Evolutionary conservation across 768 basidiomycete genomes (phyloP).

Genomic region (Suillus fuscotomentosus): DNA sequence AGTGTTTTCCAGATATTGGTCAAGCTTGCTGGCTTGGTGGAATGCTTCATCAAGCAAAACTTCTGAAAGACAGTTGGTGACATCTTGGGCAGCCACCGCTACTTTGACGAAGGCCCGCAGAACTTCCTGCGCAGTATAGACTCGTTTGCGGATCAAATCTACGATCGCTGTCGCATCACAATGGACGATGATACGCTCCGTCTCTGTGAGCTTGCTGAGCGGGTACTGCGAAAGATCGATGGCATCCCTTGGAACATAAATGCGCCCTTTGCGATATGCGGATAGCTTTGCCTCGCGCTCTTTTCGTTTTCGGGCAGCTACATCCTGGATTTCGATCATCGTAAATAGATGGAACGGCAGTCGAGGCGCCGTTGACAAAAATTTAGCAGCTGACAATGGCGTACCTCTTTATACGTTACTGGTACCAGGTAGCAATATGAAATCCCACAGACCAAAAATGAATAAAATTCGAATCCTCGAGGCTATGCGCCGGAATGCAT

Average conservation of each 20-base stretch:
- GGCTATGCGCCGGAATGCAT: background rate
- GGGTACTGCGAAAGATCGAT: conserved; percentile 26
- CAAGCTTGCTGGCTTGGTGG: conserved; percentile 46
- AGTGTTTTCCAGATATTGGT: conserved; percentile 42
- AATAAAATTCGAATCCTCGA: background rate
- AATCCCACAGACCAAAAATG: background rate
- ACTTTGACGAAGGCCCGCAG: conserved; percentile 26
- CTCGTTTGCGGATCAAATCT: conserved; percentile 19
- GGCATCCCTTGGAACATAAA: conserved; percentile 6
- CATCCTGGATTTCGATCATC: background rate
- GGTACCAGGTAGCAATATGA: background rate
- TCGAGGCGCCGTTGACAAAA: background rate
- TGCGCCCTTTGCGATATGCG: conserved; percentile 2
- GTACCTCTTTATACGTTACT: background rate
- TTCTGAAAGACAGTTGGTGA: conserved; percentile 55
- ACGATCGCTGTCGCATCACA: conserved; percentile 28
- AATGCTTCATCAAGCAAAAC: conserved; percentile 56
- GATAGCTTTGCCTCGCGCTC: conserved; percentile 22
- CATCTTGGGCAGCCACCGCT: conserved; percentile 28
- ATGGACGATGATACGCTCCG: conserved; percentile 27
- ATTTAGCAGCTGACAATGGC: background rate
- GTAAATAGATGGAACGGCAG: background rate
- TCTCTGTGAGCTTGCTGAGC: conserved; percentile 23
- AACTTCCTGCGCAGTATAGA: conserved; percentile 25
- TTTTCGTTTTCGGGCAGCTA: conserved; percentile 19